Evolutionary conservation across 176 grass and related monocot species (phyloP).

Genomic region (Puya raimondii): DNA sequence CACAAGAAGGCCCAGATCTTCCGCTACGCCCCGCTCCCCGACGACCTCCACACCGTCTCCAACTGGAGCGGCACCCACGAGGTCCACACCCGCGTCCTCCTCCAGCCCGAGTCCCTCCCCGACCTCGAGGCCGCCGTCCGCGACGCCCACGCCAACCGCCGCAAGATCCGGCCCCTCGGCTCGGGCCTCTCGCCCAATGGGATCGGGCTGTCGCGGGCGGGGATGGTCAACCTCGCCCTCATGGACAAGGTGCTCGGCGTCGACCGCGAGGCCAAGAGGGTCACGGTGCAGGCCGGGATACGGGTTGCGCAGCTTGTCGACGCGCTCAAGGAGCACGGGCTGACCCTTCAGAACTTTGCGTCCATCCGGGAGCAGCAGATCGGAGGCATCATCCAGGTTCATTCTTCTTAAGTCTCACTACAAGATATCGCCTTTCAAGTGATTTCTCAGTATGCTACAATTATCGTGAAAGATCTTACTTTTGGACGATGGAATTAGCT

Average conservation of each 20-base stretch:
- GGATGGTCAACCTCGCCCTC: conserved; percentile 84
- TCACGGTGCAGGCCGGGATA: conserved; percentile 74
- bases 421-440: too few species aligned
- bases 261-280: conserved; percentile 58
- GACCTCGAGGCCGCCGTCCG: conserved; percentile 54
- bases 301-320: conserved; percentile 71
- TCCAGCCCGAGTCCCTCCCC: conserved; percentile 60
- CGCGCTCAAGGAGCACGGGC: conserved; percentile 59
- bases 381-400: conserved; percentile 77
- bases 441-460: too few species aligned
- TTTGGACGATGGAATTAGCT: too few species aligned
- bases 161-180: conserved; percentile 67
- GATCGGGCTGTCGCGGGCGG: conserved; percentile 51
- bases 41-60: conserved; percentile 78
- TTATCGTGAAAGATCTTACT: too few species aligned
- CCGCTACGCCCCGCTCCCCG: conserved; percentile 65
- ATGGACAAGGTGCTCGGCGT: conserved; percentile 90
- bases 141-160: conserved; percentile 42
- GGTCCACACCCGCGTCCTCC: conserved; percentile 68
- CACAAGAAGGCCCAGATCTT: conserved; percentile 84
- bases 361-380: conserved; percentile 88
- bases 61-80: conserved; percentile 96
- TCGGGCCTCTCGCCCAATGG: conserved; percentile 84
- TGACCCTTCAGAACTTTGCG: conserved; percentile 91
- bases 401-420: not conserved